Base-by-base conservation (phyloP, 495 filamentous ascomycete species). In the Tuber melanosporum region DNA sequence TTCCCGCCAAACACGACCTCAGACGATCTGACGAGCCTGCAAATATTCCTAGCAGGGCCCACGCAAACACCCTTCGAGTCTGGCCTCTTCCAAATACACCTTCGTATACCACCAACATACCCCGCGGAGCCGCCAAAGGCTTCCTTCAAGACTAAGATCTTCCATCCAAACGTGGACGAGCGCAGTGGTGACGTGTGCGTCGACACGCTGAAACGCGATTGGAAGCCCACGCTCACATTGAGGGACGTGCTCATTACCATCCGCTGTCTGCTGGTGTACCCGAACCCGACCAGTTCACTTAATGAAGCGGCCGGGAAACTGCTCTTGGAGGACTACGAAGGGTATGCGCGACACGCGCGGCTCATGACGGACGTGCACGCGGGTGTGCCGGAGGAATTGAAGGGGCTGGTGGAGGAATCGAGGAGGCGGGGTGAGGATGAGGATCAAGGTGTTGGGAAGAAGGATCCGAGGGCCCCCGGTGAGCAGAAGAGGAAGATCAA, bases 131-230 rank as follows among this genome's bases (percentile, higher is more conserved):
- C 91, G 45, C 91, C 91, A 10, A 92, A 89, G 74, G 91, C 91
- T 9, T 86, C 86, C 32, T 93, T 93, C 80, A 87, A 86, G 71
- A 92, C 91, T 14, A 87, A 87, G 46, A 91, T 93, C 42, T 93
- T 90, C 87, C 91, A 93, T 77, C 91, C 91, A 0, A 93, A 93
- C 79, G 89, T 93, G 74, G 91, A 92, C 77, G 89, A 91, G 78
- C 85, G 84, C 41, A 89, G 88, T 4, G 91, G 91, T 0, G 88
- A 87, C 26, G 89, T 93, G 14, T 93, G 91, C 76, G 90, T 93
- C 47, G 91, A 92, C 83, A 92, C 91, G 9, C 82, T 93, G 26
- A 93, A 92, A 83, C 85, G 90, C 41, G 91, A 92, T 81, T 93
- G 91, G 91, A 85, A 88, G 52, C 82, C 86, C 12, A 88, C 84